Evolutionary conservation across 768 basidiomycete species (phyloP).

Genomic region (Pleurotus platypus): DNA sequence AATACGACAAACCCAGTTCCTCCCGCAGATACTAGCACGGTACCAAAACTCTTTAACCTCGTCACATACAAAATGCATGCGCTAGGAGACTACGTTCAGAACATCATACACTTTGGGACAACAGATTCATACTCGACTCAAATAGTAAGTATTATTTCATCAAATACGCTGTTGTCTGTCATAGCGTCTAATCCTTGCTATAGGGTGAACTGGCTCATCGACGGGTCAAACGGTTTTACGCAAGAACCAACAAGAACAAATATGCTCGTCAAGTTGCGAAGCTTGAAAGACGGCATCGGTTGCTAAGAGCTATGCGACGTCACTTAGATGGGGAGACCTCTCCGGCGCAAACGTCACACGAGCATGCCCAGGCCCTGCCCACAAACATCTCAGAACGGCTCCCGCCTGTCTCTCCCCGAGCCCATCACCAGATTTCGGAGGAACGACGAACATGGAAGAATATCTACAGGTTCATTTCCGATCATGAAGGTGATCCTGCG

Average conservation of each 20-base stretch:
- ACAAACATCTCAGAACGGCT: conserved; percentile 2
- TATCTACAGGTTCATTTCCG: conserved; percentile 11
- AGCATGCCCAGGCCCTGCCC: not conserved
- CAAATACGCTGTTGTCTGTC: not conserved
- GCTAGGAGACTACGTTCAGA: conserved; percentile 20
- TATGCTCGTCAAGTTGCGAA: conserved; percentile 19
- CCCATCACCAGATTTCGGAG: conserved; percentile 17
- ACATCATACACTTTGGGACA: conserved; percentile 21
- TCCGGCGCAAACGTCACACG: conserved; percentile 21
- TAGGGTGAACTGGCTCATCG: conserved; percentile 38
- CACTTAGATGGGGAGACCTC: not conserved
- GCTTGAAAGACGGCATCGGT: conserved; percentile 11
- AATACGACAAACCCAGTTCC: not conserved
- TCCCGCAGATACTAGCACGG: not conserved
- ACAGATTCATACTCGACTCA: conserved; percentile 28
- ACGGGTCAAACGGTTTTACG: conserved; percentile 29
- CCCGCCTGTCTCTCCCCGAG: not conserved
- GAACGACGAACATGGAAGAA: conserved; percentile 4
- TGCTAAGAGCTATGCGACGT: conserved; percentile 3
- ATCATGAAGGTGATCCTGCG: conserved; percentile 14
- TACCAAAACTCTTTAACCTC: conserved; percentile 15
- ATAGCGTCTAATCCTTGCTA: not conserved
- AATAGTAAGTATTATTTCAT: conserved; percentile 15
- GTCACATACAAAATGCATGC: conserved; percentile 27
- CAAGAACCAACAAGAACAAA: conserved; percentile 27